phyloP scores from a whole-genome alignment of 2,329 filamentous ascomycete species.

The Stemphylium lycopersici region DNA sequence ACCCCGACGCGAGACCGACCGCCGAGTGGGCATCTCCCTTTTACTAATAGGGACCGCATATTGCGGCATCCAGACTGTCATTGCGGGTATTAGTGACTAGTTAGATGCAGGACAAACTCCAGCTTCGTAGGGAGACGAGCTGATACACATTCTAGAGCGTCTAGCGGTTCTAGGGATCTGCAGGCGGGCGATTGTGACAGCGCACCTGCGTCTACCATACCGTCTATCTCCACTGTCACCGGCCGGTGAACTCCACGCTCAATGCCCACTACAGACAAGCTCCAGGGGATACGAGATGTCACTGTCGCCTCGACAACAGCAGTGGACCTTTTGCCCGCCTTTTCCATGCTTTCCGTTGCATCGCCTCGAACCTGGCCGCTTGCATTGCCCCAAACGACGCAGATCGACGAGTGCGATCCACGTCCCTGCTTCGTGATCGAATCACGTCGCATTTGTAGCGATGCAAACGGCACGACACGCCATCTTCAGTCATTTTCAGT shows the following conservation, averaged over 20 bases:
- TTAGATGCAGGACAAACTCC: not conserved
- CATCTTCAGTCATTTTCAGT: not conserved
- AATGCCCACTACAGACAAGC: not conserved
- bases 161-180: not conserved
- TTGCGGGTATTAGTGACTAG: not conserved
- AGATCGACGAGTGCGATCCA: not conserved
- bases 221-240: conserved; percentile 8
- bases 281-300: conserved; percentile 1
- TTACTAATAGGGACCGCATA: not conserved
- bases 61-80: not conserved
- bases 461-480: not conserved
- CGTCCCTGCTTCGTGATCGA: not conserved
- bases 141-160: not conserved
- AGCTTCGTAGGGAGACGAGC: not conserved
- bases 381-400: not conserved
- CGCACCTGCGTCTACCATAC: conserved; percentile 6
- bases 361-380: not conserved
- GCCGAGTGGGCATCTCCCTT: no score
- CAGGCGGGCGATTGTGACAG: conserved; percentile 7
- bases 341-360: not conserved
- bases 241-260: not conserved
- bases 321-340: not conserved
- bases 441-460: not conserved
- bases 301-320: not conserved
- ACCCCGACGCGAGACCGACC: not conserved